Evolutionary conservation across 768 basidiomycete species (phyloP), one percentile per base, ranked within the genome.

Genomic region (Serendipita indica): DNA sequence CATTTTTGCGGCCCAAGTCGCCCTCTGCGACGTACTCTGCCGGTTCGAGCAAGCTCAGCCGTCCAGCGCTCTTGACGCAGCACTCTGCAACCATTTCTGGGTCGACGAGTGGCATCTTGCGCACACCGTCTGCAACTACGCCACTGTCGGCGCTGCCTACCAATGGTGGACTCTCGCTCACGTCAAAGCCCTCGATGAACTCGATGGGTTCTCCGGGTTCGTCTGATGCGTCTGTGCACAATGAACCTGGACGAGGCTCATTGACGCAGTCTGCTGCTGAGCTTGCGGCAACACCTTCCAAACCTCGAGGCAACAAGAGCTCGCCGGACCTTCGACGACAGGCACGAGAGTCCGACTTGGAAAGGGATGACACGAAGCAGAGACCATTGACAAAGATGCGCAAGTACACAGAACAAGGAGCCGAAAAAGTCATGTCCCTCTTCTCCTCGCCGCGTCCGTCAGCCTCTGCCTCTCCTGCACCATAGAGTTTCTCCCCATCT

Each of bases 401-500:
- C 69, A 86, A 83, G 76, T 88, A 83, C 72, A 86, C 87, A 73
- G 89, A 89, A 72, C 83, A 88, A 67, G 84, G 83, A 62, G 86
- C 88, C 2, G 87, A 89, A 74, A 89, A 89, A 63, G 78, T 90
- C 58, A 75, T 90, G 60, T 86, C 86, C 32, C 73, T 90, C 62
- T 89, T 90, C 69, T 83, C 83, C 39, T 79, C 84, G 27, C 83
- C 84, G 61, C 83, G 78, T 13, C 33, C 57, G 25, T 58, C 45
- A 25, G 12, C 45, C 12, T 14, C 45, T 37, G 10, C 35, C 10
- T 37, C 35, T 10, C 35, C 35, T 37, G 10, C 35, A 10, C 35
- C 10, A 37, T 37, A 37, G 35, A 37, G n/a, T n/a, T n/a, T n/a
- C n/a, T n/a, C n/a, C n/a, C n/a, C n/a, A n/a, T n/a, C n/a, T n/a